phyloP scores from a whole-genome alignment of 108 stramenopile species.

The Nitzschia sp. region DNA sequence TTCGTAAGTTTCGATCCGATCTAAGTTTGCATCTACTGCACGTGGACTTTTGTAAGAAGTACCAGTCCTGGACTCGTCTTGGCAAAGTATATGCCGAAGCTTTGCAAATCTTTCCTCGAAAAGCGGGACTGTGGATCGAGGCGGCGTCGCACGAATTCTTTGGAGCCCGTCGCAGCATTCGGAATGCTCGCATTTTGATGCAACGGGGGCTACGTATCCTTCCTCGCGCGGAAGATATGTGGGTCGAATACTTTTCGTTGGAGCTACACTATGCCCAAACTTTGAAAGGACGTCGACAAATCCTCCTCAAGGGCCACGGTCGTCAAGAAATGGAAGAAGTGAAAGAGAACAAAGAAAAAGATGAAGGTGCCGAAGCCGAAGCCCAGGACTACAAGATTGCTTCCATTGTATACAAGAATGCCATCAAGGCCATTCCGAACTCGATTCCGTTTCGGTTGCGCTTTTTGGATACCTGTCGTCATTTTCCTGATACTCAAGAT shows the following conservation, averaged over 20 bases:
- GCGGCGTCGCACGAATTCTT: slow-evolving; percentile 87
- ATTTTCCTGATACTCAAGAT: slow-evolving; percentile 62
- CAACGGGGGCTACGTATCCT: slow-evolving; percentile 83
- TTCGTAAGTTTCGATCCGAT: slow-evolving; percentile 76
- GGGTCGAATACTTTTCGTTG: slow-evolving; percentile 81
- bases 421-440: slow-evolving; percentile 65
- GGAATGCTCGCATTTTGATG: slow-evolving; percentile 78
- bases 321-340: slow-evolving; percentile 15
- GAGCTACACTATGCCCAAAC: slow-evolving; percentile 86
- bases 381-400: slow-evolving; percentile 37
- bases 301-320: slow-evolving; percentile 34
- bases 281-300: slow-evolving; percentile 60
- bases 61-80: slow-evolving; percentile 49
- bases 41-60: slow-evolving; percentile 66
- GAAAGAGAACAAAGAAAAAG: slow-evolving; percentile 8
- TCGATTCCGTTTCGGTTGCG: slow-evolving; percentile 65
- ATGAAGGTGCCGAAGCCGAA: too few relatives aligned
- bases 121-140: slow-evolving; percentile 82
- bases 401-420: slow-evolving; percentile 73
- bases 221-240: slow-evolving; percentile 58
- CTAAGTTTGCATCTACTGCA: slow-evolving; percentile 64
- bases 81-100: slow-evolving; percentile 76
- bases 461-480: slow-evolving; percentile 67
- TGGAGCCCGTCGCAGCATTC: slow-evolving; percentile 59
- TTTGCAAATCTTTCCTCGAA: slow-evolving; percentile 74